Evolutionary conservation across 176 grass and related monocot species (phyloP), one percentile per base, ranked within the genome.

Genomic region (Echinochloa phyllopogon): DNA sequence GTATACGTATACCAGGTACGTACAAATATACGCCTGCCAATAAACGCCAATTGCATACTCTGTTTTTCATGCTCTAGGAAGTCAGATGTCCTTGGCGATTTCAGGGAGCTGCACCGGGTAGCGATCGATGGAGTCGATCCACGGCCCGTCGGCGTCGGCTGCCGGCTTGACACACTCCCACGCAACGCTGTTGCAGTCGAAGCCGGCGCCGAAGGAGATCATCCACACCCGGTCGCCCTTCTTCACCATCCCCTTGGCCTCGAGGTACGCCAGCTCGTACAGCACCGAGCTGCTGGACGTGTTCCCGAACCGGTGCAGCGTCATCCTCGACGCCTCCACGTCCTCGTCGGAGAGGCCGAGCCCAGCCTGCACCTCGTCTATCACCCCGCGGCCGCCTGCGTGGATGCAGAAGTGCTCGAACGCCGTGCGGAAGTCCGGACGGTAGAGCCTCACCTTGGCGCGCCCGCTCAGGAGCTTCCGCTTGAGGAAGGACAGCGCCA

Each of bases 321-420:
- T 82, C 88, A 90, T 90, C 40, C 78, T 51, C 20, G 88, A 84
- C 66, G 88, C 84, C 79, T 87, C 78, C 8, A 72, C 79, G 57
- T 90, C 84, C 4, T 79, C 51, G 50, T 90, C 80, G 72, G 82
- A 83, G 15, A 90, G 85, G 0, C 84, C 84, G 21, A 90, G 85
- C 2, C 84, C 79, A 3, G 45, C 40, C 84, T 83, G 83, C 16
- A 73, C 84, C 73, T 83, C 85, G 74, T 85, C 82, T 49, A 87
- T 78, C 16, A 86, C 84, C 6, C 52, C 84, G 3, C 79, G 79
- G 0, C 88, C 83, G 1, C 82, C 88, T 3, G 82, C 88, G 41
- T 97, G 94, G 57, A 97, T 90, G 91, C 94, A 97, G 78, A 97
- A 86, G 62, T 97, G 94, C 61, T 97, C 91, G 87, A 97, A 97